Conservation (phyloP, 2,329 filamentous ascomycete genomes). For the Tolypocladium inflatum region DNA sequence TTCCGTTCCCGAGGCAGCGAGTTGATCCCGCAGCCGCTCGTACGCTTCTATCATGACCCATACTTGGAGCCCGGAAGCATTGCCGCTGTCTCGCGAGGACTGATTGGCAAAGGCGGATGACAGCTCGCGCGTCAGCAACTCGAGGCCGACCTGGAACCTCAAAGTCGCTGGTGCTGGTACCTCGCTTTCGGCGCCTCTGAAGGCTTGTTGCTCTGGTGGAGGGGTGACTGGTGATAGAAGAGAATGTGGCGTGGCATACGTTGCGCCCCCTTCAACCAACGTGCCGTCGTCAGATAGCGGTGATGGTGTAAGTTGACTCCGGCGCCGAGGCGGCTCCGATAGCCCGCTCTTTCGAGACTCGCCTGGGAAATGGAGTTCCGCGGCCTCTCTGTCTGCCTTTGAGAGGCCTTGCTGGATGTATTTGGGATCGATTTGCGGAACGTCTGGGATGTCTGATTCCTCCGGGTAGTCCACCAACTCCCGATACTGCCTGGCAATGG, state of each 20-base stretch:
- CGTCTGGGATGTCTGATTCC: constrained; percentile 20
- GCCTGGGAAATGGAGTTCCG: neutral
- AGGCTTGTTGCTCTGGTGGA: constrained; percentile 12
- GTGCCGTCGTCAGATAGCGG: constrained; percentile 35
- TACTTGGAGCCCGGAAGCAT: constrained; percentile 38
- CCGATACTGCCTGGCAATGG: constrained; percentile 41
- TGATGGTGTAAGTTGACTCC: constrained; percentile 12
- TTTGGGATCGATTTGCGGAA: constrained; percentile 14
- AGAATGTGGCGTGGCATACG: constrained; percentile 36
- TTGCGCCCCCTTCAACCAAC: constrained; percentile 36
- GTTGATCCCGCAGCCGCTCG: constrained; percentile 39
- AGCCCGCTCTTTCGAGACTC: neutral
- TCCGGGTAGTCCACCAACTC: constrained; percentile 29
- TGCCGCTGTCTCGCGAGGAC: constrained; percentile 12
- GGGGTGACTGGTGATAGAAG: constrained; percentile 25
- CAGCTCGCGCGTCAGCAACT: constrained; percentile 41
- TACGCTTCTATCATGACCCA: constrained; percentile 52
- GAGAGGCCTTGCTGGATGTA: neutral
- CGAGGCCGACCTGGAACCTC: constrained; percentile 39
- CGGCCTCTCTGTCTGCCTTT: neutral
- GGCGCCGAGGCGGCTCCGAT: neutral
- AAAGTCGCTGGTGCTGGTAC: constrained; percentile 21
- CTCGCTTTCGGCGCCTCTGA: neutral
- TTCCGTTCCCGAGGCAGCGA: constrained; percentile 23
- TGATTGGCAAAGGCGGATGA: constrained; percentile 27